Percentiles rank a stretch among this genome's conserved stretches.
Evolutionary conservation across 1,139 yeast genomes (phyloP).

Genomic region (Maudiozyma humilis): DNA sequence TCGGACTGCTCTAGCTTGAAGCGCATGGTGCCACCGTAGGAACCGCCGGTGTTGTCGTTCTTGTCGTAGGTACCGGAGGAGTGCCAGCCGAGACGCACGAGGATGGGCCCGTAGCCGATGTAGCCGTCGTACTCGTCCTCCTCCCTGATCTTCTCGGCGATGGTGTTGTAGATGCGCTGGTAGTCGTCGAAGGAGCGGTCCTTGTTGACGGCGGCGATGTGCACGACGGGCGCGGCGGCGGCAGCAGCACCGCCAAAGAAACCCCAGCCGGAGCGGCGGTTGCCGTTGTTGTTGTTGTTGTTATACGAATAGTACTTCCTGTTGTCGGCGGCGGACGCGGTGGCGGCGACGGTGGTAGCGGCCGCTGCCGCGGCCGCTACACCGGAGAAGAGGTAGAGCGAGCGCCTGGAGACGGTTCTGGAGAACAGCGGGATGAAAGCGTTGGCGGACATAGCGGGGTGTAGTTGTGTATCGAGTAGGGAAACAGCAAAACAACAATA

Average conservation of each 20-base stretch:
- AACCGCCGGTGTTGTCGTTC: conserved; percentile 60
- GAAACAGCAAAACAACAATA: background rate
- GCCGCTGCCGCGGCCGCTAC: conserved; percentile 15
- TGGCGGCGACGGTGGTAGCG: conserved; percentile 18
- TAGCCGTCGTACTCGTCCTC: conserved; percentile 72
- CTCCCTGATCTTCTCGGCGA: conserved; percentile 64
- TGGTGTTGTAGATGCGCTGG: conserved; percentile 72
- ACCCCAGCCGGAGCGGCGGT: background rate
- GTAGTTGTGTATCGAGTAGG: background rate
- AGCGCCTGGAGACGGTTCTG: conserved; percentile 5
- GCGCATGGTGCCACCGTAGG: conserved; percentile 79
- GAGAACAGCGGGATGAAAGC: conserved; percentile 6
- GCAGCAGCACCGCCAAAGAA: conserved; percentile 6
- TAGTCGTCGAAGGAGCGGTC: conserved; percentile 42
- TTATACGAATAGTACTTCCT: conserved; percentile 7
- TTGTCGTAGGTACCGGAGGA: conserved; percentile 61
- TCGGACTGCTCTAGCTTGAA: conserved; percentile 56
- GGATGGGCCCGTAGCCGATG: conserved; percentile 59
- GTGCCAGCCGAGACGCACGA: conserved; percentile 73
- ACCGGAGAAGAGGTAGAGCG: conserved; percentile 7
- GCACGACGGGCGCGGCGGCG: conserved; percentile 22
- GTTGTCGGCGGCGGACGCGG: conserved; percentile 15
- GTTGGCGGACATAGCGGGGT: background rate
- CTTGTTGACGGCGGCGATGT: conserved; percentile 20
- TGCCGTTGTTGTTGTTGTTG: conserved; percentile 7